These are phyloP conservation scores for Nothophoma quercina DNA, from an alignment of 2,329 filamentous ascomycete genomes.

Conservation along the genomic window DNA sequence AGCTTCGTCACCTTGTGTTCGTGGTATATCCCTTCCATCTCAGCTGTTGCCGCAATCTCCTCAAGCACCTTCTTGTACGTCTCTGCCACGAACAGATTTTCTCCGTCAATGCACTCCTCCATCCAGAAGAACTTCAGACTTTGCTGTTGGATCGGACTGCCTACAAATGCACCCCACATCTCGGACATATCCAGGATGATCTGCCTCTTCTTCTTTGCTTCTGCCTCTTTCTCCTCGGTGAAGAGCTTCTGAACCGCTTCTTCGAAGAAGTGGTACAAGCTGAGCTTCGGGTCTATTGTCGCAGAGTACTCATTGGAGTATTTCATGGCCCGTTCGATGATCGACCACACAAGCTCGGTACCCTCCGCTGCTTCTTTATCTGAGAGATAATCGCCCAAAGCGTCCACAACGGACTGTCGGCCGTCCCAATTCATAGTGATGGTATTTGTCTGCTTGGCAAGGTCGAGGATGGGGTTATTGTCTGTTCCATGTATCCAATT, in stretches of 20 bases:
- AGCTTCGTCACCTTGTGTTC: slow-evolving; percentile 57
- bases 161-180: slow-evolving; percentile 76
- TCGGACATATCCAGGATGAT: slow-evolving; percentile 63
- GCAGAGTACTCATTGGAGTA: slow-evolving; percentile 66
- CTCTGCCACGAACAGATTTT: slow-evolving; percentile 68
- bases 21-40: slow-evolving; percentile 64
- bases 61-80: slow-evolving; percentile 69
- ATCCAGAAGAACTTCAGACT: slow-evolving; percentile 80
- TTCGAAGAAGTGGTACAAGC: slow-evolving; percentile 65
- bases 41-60: slow-evolving; percentile 65
- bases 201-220: slow-evolving; percentile 57
- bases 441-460: slow-evolving; percentile 69
- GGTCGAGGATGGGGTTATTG: slow-evolving; percentile 72
- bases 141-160: slow-evolving; percentile 68
- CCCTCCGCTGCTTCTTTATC: slow-evolving; percentile 48
- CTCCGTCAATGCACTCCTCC: slow-evolving; percentile 78
- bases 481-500: slow-evolving; percentile 82
- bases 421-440: slow-evolving; percentile 61
- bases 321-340: slow-evolving; percentile 72
- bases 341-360: slow-evolving; percentile 68
- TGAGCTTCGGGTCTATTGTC: slow-evolving; percentile 60
- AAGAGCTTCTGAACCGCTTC: slow-evolving; percentile 58
- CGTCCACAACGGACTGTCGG: slow-evolving; percentile 63
- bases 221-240: slow-evolving; percentile 41
- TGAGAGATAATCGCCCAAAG: slow-evolving; percentile 62